phyloP scores from a whole-genome alignment of 2,329 filamentous ascomycete species.

The Xylariaceae sp. region DNA sequence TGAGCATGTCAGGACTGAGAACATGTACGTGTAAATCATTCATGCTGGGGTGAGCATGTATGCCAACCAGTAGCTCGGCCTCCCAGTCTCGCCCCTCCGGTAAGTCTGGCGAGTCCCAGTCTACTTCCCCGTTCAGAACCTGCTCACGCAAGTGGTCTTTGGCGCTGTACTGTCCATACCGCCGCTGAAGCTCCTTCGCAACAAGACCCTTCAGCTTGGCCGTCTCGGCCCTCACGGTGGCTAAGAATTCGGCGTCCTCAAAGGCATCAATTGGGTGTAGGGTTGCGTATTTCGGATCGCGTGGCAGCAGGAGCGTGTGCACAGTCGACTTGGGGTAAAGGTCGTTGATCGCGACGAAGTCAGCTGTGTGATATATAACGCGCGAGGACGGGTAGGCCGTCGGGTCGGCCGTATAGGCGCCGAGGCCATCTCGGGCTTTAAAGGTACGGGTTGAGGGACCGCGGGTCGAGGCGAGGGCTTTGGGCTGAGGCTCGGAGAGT shows the following conservation, averaged over 20 bases:
- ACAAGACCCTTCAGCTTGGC: constrained; percentile 59
- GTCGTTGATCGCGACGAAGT: constrained; percentile 76
- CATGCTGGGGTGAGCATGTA: constrained; percentile 90
- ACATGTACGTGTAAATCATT: constrained; percentile 88
- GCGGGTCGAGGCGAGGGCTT: constrained; percentile 12
- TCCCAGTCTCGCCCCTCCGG: constrained; percentile 76
- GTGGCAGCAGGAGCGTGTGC: constrained; percentile 84
- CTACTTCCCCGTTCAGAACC: constrained; percentile 58
- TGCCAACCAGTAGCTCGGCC: constrained; percentile 67
- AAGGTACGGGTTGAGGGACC: constrained; percentile 23
- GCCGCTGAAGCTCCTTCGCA: constrained; percentile 69
- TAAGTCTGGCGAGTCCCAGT: constrained; percentile 34
- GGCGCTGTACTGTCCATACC: constrained; percentile 58
- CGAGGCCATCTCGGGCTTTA: constrained; percentile 55
- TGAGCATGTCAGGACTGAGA: constrained; percentile 73
- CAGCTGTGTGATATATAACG: constrained; percentile 62
- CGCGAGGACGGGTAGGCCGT: constrained; percentile 51
- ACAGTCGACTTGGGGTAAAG: constrained; percentile 79
- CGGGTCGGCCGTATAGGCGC: constrained; percentile 62
- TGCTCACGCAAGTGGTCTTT: constrained; percentile 61
- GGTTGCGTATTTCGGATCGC: constrained; percentile 54
- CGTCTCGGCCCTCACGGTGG: constrained; percentile 56
- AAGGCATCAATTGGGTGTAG: constrained; percentile 77
- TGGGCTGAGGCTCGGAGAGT: constrained; percentile 4
- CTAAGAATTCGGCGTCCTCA: constrained; percentile 65